Evolutionary conservation across 495 filamentous ascomycete genomes (phyloP).

Genomic region (Parathielavia appendiculata): DNA sequence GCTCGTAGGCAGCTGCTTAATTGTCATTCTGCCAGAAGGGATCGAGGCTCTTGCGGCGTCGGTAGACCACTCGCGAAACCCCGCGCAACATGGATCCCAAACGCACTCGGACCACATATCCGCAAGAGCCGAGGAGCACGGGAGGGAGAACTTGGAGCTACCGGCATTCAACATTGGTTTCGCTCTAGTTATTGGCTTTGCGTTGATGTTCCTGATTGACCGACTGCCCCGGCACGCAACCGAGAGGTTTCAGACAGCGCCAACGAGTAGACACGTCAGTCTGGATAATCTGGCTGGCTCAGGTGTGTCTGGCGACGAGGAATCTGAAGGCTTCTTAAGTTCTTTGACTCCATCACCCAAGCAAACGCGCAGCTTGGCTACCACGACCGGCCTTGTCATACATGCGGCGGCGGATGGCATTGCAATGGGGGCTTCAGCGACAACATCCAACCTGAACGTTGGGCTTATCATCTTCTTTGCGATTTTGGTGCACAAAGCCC

Average conservation of each 20-base stretch:
- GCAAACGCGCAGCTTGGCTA: constrained; percentile 56
- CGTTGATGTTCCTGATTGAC: constrained; percentile 96
- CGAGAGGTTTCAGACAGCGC: constrained; percentile 47
- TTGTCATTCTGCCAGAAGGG: constrained; percentile 96
- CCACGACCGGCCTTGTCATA: constrained; percentile 90
- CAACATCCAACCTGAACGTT: constrained; percentile 63
- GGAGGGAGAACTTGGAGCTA: constrained; percentile 35
- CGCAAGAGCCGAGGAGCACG: constrained; percentile 14
- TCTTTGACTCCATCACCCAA: constrained; percentile 46
- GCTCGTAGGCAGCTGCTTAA: constrained; percentile 87
- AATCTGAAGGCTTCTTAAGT: constrained; percentile 50
- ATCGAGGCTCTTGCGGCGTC: constrained; percentile 83
- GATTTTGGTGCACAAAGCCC: constrained; percentile 96
- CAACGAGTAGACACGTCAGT: constrained; percentile 63
- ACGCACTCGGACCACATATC: background rate
- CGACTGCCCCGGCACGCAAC: constrained; percentile 70
- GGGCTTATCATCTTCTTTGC: constrained; percentile 88
- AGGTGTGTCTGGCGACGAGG: constrained; percentile 38
- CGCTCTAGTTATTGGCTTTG: constrained; percentile 81
- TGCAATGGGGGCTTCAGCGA: constrained; percentile 82
- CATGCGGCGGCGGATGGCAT: constrained; percentile 96
- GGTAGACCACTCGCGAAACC: constrained; percentile 40
- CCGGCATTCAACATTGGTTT: constrained; percentile 68
- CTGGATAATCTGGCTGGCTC: constrained; percentile 66
- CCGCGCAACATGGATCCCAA: background rate